A percentile compares a stretch with the other conserved stretches of the same genome.
These are phyloP conservation scores for Epichloe aotearoae DNA, from an alignment of 2,329 filamentous ascomycete species.

Conservation along the genomic window DNA sequence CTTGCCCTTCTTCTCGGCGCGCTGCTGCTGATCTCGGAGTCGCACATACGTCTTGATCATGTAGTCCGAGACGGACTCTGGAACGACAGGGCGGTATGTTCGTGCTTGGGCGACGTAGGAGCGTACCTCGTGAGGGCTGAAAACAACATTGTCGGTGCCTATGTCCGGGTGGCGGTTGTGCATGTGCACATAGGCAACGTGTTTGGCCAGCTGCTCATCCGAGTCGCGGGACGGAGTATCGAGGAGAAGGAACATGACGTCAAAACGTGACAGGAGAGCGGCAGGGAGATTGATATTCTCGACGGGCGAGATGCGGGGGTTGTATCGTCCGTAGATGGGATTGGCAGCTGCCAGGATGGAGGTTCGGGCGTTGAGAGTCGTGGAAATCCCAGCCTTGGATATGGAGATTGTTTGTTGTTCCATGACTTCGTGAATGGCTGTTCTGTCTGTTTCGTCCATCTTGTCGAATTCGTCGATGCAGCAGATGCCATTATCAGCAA, in stretches of 20 bases:
- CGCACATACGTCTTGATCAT: constrained; percentile 94
- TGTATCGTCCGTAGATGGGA: constrained; percentile 94
- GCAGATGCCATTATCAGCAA: constrained; percentile 75
- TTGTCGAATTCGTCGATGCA: constrained; percentile 84
- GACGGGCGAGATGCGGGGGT: constrained; percentile 94
- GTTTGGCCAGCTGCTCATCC: constrained; percentile 86
- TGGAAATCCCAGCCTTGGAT: constrained; percentile 58
- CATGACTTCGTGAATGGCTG: constrained; percentile 80
- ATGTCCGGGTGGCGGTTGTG: constrained; percentile 82
- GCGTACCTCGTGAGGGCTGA: constrained; percentile 84
- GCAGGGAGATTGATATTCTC: constrained; percentile 99
- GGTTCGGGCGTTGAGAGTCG: constrained; percentile 85
- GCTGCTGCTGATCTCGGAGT: constrained; percentile 82
- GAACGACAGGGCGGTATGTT: constrained; percentile 75
- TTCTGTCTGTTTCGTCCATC: constrained; percentile 75
- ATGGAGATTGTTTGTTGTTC: constrained; percentile 80
- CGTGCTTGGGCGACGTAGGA: constrained; percentile 92
- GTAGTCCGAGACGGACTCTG: constrained; percentile 80
- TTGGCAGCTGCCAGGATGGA: constrained; percentile 94
- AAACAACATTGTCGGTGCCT: constrained; percentile 50
- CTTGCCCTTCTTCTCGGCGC: constrained; percentile 80
- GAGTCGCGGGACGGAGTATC: constrained; percentile 83
- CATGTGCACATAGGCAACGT: constrained; percentile 96
- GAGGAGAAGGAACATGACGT: constrained; percentile 90
- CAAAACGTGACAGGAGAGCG: constrained; percentile 90